Evolutionary conservation across 2,329 filamentous ascomycete species (phyloP), one percentile per base, ranked within the genome.

Genomic region (Rhynchosporium agropyri): DNA sequence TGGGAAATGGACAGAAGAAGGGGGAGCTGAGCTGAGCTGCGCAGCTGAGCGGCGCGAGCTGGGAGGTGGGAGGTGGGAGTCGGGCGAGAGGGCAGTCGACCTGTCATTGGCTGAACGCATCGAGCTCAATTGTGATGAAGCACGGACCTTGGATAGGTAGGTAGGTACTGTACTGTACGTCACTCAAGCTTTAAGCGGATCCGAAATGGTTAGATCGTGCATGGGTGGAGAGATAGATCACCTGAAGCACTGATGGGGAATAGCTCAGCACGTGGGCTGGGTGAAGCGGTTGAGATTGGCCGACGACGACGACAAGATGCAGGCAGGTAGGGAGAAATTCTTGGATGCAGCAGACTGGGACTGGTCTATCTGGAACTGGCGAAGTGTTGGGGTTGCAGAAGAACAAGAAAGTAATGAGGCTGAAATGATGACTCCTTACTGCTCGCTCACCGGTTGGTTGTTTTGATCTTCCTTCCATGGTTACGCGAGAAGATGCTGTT

Each of bases 261-360:
- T 58, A 62, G 61, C 38, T 38, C 15, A 9, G 48, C 54, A 62
- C 55, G 61, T 62, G 61, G 55, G 51, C 20, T 36, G 53, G 3
- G 48, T 58, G 10, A 20, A 5, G 26, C 6, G 20, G 3, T 29
- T 43, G 28, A 20, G 51, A 55, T 55, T 55, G 51, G 51, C 26
- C 7, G 40, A 43, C 20, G 36, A 55, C 29, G 31, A 15, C 20
- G 20, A 20, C 20, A 20, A 20, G 20, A 20, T 1, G 20, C 20
- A 20, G 20, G 20, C 20, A 20, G 20, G 20, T 1, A 20, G 20
- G 20, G 20, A 20, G 20, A 20, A 20, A 20, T 20, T 20, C 20
- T 20, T 20, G 20, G 20, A 20, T 20, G 20, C 20, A 20, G 20
- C 20, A 20, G 20, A 20, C 20, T 20, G 20, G 20, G 20, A 20